Evolutionary conservation across 495 filamentous ascomycete genomes (phyloP).

Genomic region (Tuber aestivum): DNA sequence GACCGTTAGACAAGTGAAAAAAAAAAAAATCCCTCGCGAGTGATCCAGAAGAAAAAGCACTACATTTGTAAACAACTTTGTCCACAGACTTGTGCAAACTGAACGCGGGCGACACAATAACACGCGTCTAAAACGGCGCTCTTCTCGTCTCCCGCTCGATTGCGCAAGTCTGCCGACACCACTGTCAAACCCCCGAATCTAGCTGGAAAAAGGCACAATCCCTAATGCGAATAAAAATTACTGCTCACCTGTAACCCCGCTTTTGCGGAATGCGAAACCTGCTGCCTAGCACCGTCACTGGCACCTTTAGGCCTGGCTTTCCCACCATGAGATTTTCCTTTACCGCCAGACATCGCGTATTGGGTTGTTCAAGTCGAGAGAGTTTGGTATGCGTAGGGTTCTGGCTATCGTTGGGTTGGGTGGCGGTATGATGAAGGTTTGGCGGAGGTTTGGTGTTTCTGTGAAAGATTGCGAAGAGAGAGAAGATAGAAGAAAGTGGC

Average conservation of each 20-base stretch:
- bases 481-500: neutral
- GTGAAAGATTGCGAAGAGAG: neutral
- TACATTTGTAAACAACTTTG: slow-evolving; percentile 12
- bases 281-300: slow-evolving; percentile 72
- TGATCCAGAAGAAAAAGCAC: neutral
- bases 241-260: slow-evolving; percentile 93
- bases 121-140: slow-evolving; percentile 29
- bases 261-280: slow-evolving; percentile 97
- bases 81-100: slow-evolving; percentile 14
- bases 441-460: neutral
- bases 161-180: slow-evolving; percentile 2
- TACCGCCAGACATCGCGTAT: slow-evolving; percentile 66
- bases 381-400: neutral
- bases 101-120: slow-evolving; percentile 9
- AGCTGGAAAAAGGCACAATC: slow-evolving; percentile 26
- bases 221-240: slow-evolving; percentile 32
- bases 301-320: slow-evolving; percentile 85
- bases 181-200: slow-evolving; percentile 10
- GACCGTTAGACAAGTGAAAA: neutral
- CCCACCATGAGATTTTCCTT: slow-evolving; percentile 89
- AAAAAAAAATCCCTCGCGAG: neutral
- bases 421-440: neutral
- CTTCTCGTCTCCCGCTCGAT: slow-evolving; percentile 6
- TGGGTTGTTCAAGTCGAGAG: neutral
- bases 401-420: neutral